Conservation (phyloP, 768 basidiomycete genomes). For the Multifurca ochricompacta region DNA sequence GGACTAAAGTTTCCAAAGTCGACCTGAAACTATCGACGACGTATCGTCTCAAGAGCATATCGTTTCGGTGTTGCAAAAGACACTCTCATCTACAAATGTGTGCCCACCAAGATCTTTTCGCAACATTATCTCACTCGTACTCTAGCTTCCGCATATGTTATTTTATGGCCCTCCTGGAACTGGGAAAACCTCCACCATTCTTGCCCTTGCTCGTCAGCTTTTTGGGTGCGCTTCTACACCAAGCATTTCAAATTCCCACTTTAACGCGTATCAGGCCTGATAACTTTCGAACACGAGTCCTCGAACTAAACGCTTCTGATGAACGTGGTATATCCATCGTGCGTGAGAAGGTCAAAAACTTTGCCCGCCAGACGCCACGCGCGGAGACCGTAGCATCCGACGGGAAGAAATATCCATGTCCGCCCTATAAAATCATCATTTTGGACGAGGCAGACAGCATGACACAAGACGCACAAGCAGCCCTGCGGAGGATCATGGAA, state of each 20-base stretch:
- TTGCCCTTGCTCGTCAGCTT: slow-evolving; percentile 86
- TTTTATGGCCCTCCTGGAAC: slow-evolving; percentile 99
- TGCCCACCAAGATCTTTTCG: slow-evolving; percentile 13
- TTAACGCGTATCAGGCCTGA: slow-evolving; percentile 59
- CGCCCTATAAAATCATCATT: slow-evolving; percentile 98
- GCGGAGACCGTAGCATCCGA: slow-evolving; percentile 67
- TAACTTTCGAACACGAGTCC: slow-evolving; percentile 84
- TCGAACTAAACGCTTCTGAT: slow-evolving; percentile 98
- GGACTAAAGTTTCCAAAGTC: slow-evolving; percentile 37
- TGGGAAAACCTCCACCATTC: slow-evolving; percentile 97
- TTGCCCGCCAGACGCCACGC: slow-evolving; percentile 86
- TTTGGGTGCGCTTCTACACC: slow-evolving; percentile 60
- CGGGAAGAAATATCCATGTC: slow-evolving; percentile 84
- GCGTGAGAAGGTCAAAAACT: slow-evolving; percentile 97
- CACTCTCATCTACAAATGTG: slow-evolving; percentile 89
- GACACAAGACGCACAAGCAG: slow-evolving; percentile 99
- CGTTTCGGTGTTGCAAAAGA: slow-evolving; percentile 84
- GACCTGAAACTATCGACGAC: slow-evolving; percentile 97
- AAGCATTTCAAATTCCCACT: no score
- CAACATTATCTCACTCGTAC: background rate
- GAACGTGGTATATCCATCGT: slow-evolving; percentile 97
- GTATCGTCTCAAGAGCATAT: slow-evolving; percentile 97
- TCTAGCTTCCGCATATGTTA: slow-evolving; percentile 94
- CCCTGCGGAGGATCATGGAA: slow-evolving; percentile 98
- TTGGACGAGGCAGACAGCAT: slow-evolving; percentile 99